phyloP scores from a whole-genome alignment of 2,329 filamentous ascomycete species.

The Sphaerostilbella broomeana region DNA sequence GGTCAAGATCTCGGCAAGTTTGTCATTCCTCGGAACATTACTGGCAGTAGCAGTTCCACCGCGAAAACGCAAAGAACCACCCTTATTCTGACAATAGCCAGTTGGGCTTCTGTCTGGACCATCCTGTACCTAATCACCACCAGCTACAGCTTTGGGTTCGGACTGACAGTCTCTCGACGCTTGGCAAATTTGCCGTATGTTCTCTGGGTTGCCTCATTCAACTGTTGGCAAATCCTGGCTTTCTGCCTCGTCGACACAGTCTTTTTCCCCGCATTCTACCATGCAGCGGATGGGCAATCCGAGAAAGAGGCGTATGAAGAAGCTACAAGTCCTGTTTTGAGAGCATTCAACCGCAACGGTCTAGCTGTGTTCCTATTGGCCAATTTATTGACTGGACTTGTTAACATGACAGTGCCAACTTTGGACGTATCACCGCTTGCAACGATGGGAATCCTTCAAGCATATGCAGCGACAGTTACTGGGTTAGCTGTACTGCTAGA shows the following conservation, averaged over 20 bases:
- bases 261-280: conserved; percentile 69
- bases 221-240: conserved; percentile 70
- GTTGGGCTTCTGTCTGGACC: conserved; percentile 63
- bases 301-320: conserved; percentile 59
- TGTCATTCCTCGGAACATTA: conserved; percentile 59
- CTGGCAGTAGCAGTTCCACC: conserved; percentile 35
- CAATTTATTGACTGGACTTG: conserved; percentile 80
- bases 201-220: conserved; percentile 88
- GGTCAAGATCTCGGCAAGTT: conserved; percentile 79
- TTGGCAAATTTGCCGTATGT: conserved; percentile 92
- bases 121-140: conserved; percentile 64
- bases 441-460: conserved; percentile 68
- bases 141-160: conserved; percentile 61
- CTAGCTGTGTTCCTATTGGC: conserved; percentile 78
- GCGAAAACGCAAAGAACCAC: conserved; percentile 44
- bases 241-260: conserved; percentile 73
- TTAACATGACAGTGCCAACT: conserved; percentile 83
- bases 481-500: conserved; percentile 62
- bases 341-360: conserved; percentile 83
- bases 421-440: conserved; percentile 58
- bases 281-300: conserved; percentile 43
- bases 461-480: conserved; percentile 63
- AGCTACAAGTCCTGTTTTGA: conserved; percentile 74
- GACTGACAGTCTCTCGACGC: conserved; percentile 74
- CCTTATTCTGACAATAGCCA: conserved; percentile 56